phyloP scores from a whole-genome alignment of 768 basidiomycete genomes.

The Tylopilus rubrobrunneus region DNA sequence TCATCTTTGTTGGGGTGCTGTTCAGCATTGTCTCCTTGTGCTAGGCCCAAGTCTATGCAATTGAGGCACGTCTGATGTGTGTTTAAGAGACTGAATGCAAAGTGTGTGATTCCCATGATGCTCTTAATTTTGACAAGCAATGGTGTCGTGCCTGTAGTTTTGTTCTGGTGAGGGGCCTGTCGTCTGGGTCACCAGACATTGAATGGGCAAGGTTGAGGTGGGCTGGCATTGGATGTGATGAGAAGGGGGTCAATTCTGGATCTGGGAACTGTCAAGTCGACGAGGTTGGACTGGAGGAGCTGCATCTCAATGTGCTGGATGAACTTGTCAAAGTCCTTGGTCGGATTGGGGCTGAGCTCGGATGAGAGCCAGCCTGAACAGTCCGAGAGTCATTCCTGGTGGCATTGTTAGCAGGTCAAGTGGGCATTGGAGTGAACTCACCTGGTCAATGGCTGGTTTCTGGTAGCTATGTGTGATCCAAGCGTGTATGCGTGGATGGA shows the following conservation, averaged over 20 bases:
- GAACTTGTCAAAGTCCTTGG: constrained; percentile 47
- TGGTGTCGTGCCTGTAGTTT: constrained; percentile 37
- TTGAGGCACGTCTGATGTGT: constrained; percentile 60
- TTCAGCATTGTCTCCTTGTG: constrained; percentile 33
- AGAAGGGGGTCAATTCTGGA: constrained; percentile 52
- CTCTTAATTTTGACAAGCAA: constrained; percentile 72
- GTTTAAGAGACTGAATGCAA: constrained; percentile 78
- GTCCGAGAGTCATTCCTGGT: constrained; percentile 71
- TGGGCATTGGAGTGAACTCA: constrained; percentile 24
- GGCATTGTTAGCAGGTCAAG: background rate
- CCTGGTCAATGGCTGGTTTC: constrained; percentile 61
- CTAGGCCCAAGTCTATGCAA: constrained; percentile 45
- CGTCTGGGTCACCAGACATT: constrained; percentile 1
- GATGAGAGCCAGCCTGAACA: constrained; percentile 63
- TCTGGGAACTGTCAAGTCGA: constrained; percentile 64
- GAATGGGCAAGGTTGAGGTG: constrained; percentile 4
- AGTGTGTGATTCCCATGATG: constrained; percentile 81
- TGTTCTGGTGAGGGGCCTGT: constrained; percentile 9
- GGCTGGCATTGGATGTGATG: constrained; percentile 10
- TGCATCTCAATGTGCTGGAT: constrained; percentile 56
- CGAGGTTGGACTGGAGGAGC: constrained; percentile 66
- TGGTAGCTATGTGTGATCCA: constrained; percentile 58
- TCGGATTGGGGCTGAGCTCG: constrained; percentile 45
- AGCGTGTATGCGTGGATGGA: constrained; percentile 34
- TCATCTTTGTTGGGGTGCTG: constrained; percentile 54